Evolutionary conservation across 257 asterid species (phyloP).

Genomic region (Solanum pinnatisectum): DNA sequence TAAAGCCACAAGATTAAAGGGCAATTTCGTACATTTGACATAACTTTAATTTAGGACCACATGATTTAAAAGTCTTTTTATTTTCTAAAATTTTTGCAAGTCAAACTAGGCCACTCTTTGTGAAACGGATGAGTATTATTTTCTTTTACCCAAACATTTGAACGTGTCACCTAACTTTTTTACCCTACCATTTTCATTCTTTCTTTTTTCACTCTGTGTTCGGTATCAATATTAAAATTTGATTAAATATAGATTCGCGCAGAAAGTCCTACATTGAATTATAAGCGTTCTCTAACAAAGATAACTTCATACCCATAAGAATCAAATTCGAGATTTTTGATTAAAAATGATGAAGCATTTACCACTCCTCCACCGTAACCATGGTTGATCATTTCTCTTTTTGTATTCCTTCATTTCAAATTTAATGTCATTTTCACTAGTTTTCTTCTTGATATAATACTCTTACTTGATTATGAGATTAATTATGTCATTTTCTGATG

Average conservation of each 20-base stretch:
- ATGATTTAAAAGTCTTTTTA: too few relatives aligned
- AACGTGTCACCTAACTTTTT: background rate
- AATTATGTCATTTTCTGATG: background rate
- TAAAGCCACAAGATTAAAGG: too few relatives aligned
- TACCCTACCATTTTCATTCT: background rate
- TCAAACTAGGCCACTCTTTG: too few relatives aligned
- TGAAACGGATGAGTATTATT: background rate
- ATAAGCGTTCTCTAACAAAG: background rate
- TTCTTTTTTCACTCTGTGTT: too few relatives aligned
- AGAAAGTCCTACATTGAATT: too few relatives aligned
- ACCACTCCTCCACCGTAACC: background rate
- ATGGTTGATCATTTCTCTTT: background rate
- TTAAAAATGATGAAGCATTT: too few relatives aligned
- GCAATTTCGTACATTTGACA: too few relatives aligned
- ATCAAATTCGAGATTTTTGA: fast-evolving
- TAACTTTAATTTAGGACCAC: too few relatives aligned
- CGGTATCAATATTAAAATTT: too few relatives aligned
- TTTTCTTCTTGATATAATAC: background rate
- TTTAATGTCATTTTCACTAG: background rate
- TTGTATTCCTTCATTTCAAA: background rate
- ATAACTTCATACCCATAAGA: fast-evolving
- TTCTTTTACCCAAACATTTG: background rate
- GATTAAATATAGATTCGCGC: too few relatives aligned
- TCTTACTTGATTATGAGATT: background rate
- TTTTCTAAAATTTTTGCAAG: too few relatives aligned